These are phyloP conservation scores for Metrosideros polymorpha DNA, from an alignment of 441 rosid species.

Conservation along the genomic window DNA sequence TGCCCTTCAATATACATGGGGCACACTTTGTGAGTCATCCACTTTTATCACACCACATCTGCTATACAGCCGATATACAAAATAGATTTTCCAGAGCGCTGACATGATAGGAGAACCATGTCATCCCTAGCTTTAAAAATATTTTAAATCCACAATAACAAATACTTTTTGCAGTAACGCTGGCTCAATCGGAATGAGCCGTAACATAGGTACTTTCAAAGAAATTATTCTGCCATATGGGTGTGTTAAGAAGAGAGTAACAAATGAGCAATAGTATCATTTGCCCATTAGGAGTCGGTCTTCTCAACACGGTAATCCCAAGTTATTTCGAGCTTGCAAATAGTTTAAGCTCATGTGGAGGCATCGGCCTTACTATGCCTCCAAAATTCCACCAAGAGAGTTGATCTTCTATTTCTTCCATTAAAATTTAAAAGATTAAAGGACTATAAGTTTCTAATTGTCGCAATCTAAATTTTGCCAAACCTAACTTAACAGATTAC, in stretches of 20 bases:
- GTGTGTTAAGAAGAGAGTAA: not conserved
- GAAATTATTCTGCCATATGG: not conserved
- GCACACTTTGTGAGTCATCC: no score
- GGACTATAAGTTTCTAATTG: not conserved
- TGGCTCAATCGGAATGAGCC: not conserved
- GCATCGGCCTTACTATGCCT: no score
- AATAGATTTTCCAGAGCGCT: no score
- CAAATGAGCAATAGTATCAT: not conserved
- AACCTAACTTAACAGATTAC: no score
- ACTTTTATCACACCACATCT: no score
- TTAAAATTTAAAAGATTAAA: not conserved
- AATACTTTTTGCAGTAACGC: not conserved
- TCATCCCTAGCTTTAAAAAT: no score
- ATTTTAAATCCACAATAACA: no score
- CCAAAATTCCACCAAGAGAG: not conserved
- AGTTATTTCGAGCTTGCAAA: not conserved
- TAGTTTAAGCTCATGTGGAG: not conserved
- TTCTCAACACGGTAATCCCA: not conserved
- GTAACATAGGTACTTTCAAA: not conserved
- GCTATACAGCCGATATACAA: no score
- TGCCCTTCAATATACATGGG: no score
- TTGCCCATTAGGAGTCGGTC: not conserved
- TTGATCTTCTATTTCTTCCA: not conserved
- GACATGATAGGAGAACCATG: no score
- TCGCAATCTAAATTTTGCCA: no score